A percentile compares a stretch with the other conserved stretches of the same genome.
These are phyloP conservation scores for Boletus sensibilis DNA, from an alignment of 768 basidiomycete species.

Conservation along the genomic window DNA sequence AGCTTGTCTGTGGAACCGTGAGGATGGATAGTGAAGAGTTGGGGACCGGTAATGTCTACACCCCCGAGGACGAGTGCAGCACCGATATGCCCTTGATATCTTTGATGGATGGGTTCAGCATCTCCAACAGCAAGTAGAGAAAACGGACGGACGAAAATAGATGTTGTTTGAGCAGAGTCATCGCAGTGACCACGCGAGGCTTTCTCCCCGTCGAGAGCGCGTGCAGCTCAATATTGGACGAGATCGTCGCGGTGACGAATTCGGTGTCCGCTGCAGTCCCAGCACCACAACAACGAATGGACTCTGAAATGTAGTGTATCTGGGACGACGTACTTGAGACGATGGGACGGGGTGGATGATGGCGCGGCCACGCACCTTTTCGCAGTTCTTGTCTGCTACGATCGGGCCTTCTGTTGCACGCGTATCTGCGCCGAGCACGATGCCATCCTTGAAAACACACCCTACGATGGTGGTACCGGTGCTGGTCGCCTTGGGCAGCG, in stretches of 20 bases:
- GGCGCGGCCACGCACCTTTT: conserved; percentile 66
- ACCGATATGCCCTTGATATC: conserved; percentile 91
- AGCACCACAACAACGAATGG: conserved; percentile 96
- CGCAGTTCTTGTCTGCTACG: conserved; percentile 99
- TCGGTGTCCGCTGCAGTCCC: conserved; percentile 99
- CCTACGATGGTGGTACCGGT: conserved; percentile 99
- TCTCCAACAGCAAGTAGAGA: background rate
- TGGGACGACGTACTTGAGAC: conserved; percentile 30
- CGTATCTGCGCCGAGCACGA: conserved; percentile 95
- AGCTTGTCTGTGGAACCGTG: conserved; percentile 99
- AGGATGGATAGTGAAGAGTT: conserved; percentile 93
- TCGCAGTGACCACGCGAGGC: conserved; percentile 93
- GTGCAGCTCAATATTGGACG: conserved; percentile 94
- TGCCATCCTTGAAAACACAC: conserved; percentile 87
- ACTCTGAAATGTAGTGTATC: conserved; percentile 97
- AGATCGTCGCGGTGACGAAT: conserved; percentile 91
- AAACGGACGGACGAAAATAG: conserved; percentile 67
- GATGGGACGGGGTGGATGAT: background rate
- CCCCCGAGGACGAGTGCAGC: conserved; percentile 96
- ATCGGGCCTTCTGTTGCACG: conserved; percentile 92
- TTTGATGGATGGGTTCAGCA: conserved; percentile 28
- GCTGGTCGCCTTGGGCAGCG: conserved; percentile 81
- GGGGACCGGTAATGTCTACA: conserved; percentile 90
- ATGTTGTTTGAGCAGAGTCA: conserved; percentile 98
- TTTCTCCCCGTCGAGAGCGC: conserved; percentile 86